phyloP scores from a whole-genome alignment of 768 basidiomycete genomes.

The Termitomyces sp. region DNA sequence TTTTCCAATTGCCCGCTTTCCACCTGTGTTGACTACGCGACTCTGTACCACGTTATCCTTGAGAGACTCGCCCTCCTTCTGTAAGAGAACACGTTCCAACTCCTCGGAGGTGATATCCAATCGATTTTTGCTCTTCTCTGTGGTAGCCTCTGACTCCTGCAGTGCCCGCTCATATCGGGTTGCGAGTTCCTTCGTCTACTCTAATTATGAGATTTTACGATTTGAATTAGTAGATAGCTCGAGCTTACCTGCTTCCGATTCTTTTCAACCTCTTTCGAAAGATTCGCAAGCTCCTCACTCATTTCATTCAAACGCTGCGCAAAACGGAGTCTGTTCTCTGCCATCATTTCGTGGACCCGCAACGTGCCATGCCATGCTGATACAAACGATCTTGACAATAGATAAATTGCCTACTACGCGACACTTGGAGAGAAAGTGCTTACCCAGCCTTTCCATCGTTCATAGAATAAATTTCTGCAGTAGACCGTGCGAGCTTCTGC shows the following conservation, averaged over 20 bases:
- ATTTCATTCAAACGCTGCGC: slow-evolving; percentile 89
- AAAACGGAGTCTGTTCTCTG: slow-evolving; percentile 84
- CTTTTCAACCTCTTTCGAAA: slow-evolving; percentile 92
- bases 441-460: slow-evolving; percentile 96
- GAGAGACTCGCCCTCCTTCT: slow-evolving; percentile 92
- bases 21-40: slow-evolving; percentile 53
- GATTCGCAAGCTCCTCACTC: slow-evolving; percentile 85
- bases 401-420: neutral
- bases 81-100: slow-evolving; percentile 83
- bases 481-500: slow-evolving; percentile 75
- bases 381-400: slow-evolving; percentile 50
- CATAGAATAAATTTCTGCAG: slow-evolving; percentile 77
- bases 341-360: slow-evolving; percentile 85
- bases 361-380: slow-evolving; percentile 85
- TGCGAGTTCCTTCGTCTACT: slow-evolving; percentile 87
- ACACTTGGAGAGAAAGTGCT: slow-evolving; percentile 17
- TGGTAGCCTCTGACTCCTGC: slow-evolving; percentile 79
- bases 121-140: slow-evolving; percentile 85
- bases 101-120: slow-evolving; percentile 92
- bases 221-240: neutral
- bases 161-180: slow-evolving; percentile 82
- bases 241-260: slow-evolving; percentile 75
- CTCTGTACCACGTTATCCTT: slow-evolving; percentile 74
- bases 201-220: neutral
- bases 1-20: slow-evolving; percentile 84